Base-by-base conservation (phyloP, 352 stramenopile species). In the Pythium apleroticum region DNA sequence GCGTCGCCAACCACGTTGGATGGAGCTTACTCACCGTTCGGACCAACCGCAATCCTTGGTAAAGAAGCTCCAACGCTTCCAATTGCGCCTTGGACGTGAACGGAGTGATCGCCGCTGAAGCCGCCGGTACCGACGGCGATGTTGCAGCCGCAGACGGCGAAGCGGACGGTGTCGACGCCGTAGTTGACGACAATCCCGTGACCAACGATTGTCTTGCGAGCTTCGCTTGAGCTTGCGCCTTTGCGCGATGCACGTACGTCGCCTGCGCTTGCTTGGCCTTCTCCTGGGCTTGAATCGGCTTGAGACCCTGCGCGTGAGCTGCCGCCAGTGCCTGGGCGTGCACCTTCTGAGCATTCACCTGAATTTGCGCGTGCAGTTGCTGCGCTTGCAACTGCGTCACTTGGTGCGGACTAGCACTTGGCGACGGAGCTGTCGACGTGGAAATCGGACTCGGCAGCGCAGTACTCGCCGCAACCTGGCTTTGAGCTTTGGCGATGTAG, bases 21-120 rank as follows among this genome's bases (percentile, higher is more conserved):
- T 99, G 90, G 20, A 97, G 67, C 66, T 94, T 89, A 41, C 87
- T 89, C 15, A 99, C 80, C 35, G 91, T 93, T 63, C 96, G 80
- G 31, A 99, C 76, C 9, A 99, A 69, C 35, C 84, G 76, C 37
- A 99, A 84, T 3, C 97, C 97, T 71, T 99, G 95, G 41, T 98
- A 90, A 52, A 98, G 88, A 12, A 98, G 72, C 72, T 99, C 96
- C n/a, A 98, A 68, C 7, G 91, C 82, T 56, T 98, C 86, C 45
- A 91, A 79, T 30, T 97, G 88, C 3, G 73, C 66, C 50, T 93
- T 94, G 15, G 85, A 91, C 33, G 80, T 69, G 71, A 95, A 93
- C 33, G 80, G 74, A 24, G 62, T 54, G 5, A 57, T 43, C 1
- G 31, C 58, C 4, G 52, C 24, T 9, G 60, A 45, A 8, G 28